phyloP scores from a whole-genome alignment of 129 eudicot genomes.

The Calendula officinalis region DNA sequence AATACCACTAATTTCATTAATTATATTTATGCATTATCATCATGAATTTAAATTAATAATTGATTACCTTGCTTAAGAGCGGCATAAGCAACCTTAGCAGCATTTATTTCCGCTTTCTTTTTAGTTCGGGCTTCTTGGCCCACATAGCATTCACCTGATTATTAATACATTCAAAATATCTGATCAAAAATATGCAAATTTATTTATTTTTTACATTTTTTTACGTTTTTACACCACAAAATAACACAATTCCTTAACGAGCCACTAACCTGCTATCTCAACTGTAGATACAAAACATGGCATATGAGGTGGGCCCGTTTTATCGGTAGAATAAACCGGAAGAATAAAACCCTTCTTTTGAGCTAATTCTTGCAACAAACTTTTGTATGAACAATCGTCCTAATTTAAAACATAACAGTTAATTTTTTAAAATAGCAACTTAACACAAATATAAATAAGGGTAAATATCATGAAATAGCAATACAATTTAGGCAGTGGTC shows the following conservation, averaged over 20 bases:
- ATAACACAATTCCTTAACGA: background rate
- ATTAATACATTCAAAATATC: background rate
- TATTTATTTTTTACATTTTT: too few species aligned
- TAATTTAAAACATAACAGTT: conserved; percentile 29
- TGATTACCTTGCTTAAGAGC: conserved; percentile 49
- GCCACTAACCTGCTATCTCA: conserved; percentile 39
- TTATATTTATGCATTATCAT: background rate
- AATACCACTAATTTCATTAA: background rate
- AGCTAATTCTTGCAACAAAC: conserved; percentile 69
- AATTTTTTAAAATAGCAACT: too few species aligned
- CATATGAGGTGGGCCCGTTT: conserved; percentile 53
- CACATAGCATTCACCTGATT: conserved; percentile 33
- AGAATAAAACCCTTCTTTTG: conserved; percentile 48
- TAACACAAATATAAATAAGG: too few species aligned
- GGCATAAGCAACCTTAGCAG: conserved; percentile 74
- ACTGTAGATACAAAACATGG: conserved; percentile 62
- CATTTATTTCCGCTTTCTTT: conserved; percentile 79
- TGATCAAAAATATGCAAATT: conserved; percentile 3
- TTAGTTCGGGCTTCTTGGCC: conserved; percentile 71
- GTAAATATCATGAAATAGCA: background rate
- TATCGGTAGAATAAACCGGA: conserved; percentile 58
- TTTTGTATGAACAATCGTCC: conserved; percentile 68
- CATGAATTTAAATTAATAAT: background rate
- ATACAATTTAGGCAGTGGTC: too few species aligned
- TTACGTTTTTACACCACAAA: conserved; percentile 1